Evolutionary conservation across 2,329 filamentous ascomycete genomes (phyloP).

Genomic region (Dothideomycetes sp.): DNA sequence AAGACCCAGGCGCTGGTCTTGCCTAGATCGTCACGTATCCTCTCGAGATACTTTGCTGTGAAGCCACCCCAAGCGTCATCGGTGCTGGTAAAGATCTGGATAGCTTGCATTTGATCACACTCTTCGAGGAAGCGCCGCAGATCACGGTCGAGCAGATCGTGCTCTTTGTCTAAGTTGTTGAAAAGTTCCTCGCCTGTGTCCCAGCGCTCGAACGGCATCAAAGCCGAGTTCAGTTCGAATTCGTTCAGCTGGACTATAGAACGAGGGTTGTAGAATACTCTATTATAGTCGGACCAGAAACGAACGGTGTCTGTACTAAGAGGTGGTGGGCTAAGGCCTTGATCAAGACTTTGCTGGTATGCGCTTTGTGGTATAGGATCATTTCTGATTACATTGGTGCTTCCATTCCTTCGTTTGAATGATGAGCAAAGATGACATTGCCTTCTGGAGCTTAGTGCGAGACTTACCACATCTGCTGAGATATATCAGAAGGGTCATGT

Average conservation of each 20-base stretch:
- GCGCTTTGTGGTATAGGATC: slow-evolving; percentile 55
- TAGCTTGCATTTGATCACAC: slow-evolving; percentile 80
- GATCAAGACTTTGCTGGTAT: slow-evolving; percentile 72
- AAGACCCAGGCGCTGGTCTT: slow-evolving; percentile 82
- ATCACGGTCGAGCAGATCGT: slow-evolving; percentile 85
- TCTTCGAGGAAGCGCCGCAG: slow-evolving; percentile 82
- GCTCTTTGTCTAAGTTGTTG: slow-evolving; percentile 44
- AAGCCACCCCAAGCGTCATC: slow-evolving; percentile 43
- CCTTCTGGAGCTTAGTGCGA: too few species aligned
- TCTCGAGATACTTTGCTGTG: slow-evolving; percentile 40
- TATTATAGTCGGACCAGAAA: slow-evolving; percentile 94
- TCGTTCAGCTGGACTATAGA: slow-evolving; percentile 82
- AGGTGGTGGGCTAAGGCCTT: slow-evolving; percentile 51
- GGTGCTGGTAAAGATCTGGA: slow-evolving; percentile 52
- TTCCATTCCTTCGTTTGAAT: slow-evolving; percentile 45
- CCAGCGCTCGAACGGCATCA: slow-evolving; percentile 77
- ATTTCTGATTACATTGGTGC: slow-evolving; percentile 57
- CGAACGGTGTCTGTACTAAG: slow-evolving; percentile 64
- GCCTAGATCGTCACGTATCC: slow-evolving; percentile 78
- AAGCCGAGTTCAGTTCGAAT: slow-evolving; percentile 67
- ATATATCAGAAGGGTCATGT: slow-evolving; percentile 22
- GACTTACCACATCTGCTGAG: slow-evolving; percentile 27
- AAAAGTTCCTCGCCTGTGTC: slow-evolving; percentile 63
- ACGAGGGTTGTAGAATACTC: slow-evolving; percentile 82
- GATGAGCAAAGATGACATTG: neutral